Conservation (phyloP, 2,329 filamentous ascomycete genomes). For the Blastomyces gilchristii region DNA sequence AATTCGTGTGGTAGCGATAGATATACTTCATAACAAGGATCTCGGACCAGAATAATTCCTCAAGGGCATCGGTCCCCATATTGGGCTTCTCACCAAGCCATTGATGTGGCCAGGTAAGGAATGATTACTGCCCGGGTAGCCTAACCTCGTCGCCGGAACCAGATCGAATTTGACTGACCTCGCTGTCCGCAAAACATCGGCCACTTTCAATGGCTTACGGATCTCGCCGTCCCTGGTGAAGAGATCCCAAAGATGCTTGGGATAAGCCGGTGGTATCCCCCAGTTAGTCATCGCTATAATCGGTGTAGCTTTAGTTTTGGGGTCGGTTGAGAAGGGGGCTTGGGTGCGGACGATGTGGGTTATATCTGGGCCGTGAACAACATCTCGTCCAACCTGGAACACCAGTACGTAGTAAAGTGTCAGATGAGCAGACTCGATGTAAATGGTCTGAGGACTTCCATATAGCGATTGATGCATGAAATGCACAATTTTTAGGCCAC, state of each 20-base stretch:
- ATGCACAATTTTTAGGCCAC: not conserved
- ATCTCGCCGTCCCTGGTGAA: conserved; percentile 1
- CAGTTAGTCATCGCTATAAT: not conserved
- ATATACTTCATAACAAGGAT: conserved; percentile 1
- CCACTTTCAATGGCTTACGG: not conserved
- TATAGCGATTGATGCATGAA: not conserved
- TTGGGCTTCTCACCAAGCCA: not conserved
- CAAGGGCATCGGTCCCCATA: not conserved
- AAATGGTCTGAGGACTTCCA: not conserved
- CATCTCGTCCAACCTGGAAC: not conserved
- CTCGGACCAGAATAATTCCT: not conserved
- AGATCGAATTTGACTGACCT: not conserved
- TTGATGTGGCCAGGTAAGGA: not conserved
- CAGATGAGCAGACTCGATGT: not conserved
- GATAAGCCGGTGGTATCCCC: not conserved
- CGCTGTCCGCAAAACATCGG: not conserved
- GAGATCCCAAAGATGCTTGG: not conserved
- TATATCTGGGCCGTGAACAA: not conserved
- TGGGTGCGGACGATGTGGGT: not conserved
- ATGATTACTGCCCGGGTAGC: not conserved
- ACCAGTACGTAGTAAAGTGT: not conserved
- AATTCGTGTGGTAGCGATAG: not conserved
- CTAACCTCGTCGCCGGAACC: not conserved
- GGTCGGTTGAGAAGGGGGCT: not conserved
- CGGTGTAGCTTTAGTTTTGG: not conserved